Evolutionary conservation across 1,284 basidiomycete genomes (phyloP).

Genomic region (Ustilago loliicola): DNA sequence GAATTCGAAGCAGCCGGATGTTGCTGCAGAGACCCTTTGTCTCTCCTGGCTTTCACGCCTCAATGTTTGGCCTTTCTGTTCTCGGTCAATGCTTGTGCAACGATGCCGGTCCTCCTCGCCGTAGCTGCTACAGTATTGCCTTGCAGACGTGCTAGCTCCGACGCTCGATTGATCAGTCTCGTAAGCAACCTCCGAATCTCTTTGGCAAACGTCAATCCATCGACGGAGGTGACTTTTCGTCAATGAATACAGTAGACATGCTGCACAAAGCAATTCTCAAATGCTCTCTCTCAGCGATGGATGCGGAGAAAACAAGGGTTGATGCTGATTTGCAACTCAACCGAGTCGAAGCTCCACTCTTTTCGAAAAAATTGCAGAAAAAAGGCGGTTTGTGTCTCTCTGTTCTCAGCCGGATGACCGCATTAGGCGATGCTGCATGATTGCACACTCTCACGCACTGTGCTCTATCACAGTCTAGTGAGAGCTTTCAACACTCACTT

Average conservation of each 20-base stretch:
- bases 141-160: no score
- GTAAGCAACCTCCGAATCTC: conserved; percentile 7
- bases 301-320: conserved; percentile 11
- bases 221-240: no score
- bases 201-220: conserved; percentile 1
- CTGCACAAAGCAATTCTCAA: no score
- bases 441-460: conserved; percentile 8
- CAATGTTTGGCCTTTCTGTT: background rate
- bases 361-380: no score
- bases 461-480: background rate
- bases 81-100: no score
- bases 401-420: conserved; percentile 22
- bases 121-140: no score
- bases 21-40: background rate
- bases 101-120: no score
- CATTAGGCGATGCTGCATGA: conserved; percentile 36
- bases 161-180: background rate
- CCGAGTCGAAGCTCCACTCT: no score
- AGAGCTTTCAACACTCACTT: conserved; percentile 18
- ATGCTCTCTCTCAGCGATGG: no score
- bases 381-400: background rate
- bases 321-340: no score
- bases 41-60: background rate
- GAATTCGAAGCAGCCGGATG: no score
- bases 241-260: no score